Evolutionary conservation across 2,329 filamentous ascomycete species (phyloP), one percentile per base, ranked within the genome.

Genomic region (Talaromyces sp.): DNA sequence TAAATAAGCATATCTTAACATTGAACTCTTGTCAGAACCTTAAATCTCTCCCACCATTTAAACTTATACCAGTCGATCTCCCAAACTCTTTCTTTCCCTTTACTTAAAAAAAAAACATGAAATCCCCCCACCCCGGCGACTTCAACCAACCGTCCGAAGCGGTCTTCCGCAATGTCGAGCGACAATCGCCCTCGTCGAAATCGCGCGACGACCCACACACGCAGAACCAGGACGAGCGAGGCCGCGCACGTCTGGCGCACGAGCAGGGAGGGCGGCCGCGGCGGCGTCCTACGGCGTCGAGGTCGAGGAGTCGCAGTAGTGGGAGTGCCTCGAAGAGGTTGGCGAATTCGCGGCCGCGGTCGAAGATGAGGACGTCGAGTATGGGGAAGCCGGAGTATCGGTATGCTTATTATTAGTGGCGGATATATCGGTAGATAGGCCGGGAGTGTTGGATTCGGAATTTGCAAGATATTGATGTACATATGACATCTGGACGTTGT

Each of bases 151-250:
- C 61, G 27, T 61, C 57, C n/a, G 61, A 63, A 47, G 27, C 28
- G 8, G 34, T 47, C 30, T 63, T 63, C n/a, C 61, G 61, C 34
- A 63, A 33, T 54, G 47, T 63, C 58, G 44, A 57, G 61, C 61
- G 58, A 5, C 56, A 63, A 42, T 56, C 56, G 4, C 55, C 57
- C 30, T 16, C 50, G 16, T 50, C 51, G 5, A 30, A 42, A 9
- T 57, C 61, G 18, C 61, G 61, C 33, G 58, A 63, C 2, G 61
- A 63, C 12, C 61, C 61, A 23, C 61, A 63, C 52, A 63, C 59
- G 34, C 44, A 47, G 28, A 33, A 58, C 54, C 59, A 34, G 44
- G 59, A 60, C 16, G 59, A 61, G 5, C 47, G 59, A 7, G 59
- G 59, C 3, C 23, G 62, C 8, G 1, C 42, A 7, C 50, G 55